Percentiles rank a stretch among this genome's conserved stretches.
Conservation (phyloP, 192 early-diverging fungal species). For the Coemansia sp. region DNA sequence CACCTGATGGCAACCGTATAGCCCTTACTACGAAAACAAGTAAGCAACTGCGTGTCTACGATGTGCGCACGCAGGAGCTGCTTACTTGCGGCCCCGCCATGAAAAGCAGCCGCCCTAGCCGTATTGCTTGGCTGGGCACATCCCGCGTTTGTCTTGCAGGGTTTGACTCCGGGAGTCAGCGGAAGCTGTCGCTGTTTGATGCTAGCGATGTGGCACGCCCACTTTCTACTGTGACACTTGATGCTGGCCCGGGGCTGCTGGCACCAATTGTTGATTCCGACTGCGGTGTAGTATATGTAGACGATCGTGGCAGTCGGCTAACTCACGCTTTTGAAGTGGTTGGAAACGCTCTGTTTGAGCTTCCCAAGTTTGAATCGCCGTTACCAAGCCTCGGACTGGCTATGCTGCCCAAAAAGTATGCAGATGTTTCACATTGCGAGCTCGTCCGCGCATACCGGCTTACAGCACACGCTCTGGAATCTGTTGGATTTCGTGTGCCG, state of each 20-base stretch:
- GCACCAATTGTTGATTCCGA: slow-evolving; percentile 70
- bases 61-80: slow-evolving; percentile 58
- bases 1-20: slow-evolving; percentile 63
- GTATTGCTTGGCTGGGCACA: slow-evolving; percentile 67
- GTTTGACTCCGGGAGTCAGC: slow-evolving; percentile 70
- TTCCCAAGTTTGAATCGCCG: slow-evolving; percentile 62
- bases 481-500: slow-evolving; percentile 73
- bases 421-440: slow-evolving; percentile 68
- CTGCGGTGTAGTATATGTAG: slow-evolving; percentile 63
- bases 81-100: slow-evolving; percentile 62
- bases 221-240: slow-evolving; percentile 55
- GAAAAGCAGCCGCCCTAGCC: slow-evolving; percentile 63
- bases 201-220: slow-evolving; percentile 43
- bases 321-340: slow-evolving; percentile 72
- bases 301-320: slow-evolving; percentile 74
- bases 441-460: slow-evolving; percentile 68
- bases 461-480: slow-evolving; percentile 65
- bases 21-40: slow-evolving; percentile 63
- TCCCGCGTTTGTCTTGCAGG: slow-evolving; percentile 61
- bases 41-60: slow-evolving; percentile 66
- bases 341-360: slow-evolving; percentile 39
- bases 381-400: slow-evolving; percentile 68
- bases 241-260: slow-evolving; percentile 74
- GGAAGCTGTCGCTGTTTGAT: slow-evolving; percentile 64
- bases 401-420: slow-evolving; percentile 66